Evolutionary conservation across 257 asterid species (phyloP).

Genomic region (Misopates orontium): DNA sequence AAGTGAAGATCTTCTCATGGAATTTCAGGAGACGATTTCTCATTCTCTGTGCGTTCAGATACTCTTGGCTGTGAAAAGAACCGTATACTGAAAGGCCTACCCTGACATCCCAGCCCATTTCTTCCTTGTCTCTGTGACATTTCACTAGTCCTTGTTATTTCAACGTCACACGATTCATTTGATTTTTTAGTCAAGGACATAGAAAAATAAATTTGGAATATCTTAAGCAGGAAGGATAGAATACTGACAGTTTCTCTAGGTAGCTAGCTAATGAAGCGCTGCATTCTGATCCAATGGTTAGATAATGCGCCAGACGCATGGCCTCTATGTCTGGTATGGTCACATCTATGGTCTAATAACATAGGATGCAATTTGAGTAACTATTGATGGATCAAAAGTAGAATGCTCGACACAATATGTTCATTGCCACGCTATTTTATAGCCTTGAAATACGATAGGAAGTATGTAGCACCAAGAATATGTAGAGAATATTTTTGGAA

Average conservation of each 20-base stretch:
- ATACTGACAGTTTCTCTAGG: conserved; percentile 54
- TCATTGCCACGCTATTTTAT: not conserved
- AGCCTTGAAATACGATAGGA: no score
- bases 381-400: not conserved
- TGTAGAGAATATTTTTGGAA: not conserved
- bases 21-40: conserved; percentile 73
- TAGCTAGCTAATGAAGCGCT: conserved; percentile 47
- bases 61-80: conserved; percentile 77
- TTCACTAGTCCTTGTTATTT: not conserved
- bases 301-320: conserved; percentile 88
- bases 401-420: not conserved
- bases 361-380: not conserved
- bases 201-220: not conserved
- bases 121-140: conserved; percentile 50
- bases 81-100: conserved; percentile 72
- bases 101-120: conserved; percentile 88
- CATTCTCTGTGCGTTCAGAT: conserved; percentile 80
- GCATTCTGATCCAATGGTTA: conserved; percentile 84
- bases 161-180: not conserved
- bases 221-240: no score
- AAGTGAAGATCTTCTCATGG: conserved; percentile 63
- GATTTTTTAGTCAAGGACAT: not conserved
- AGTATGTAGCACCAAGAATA: no score
- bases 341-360: conserved; percentile 62
- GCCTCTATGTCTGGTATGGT: conserved; percentile 85